These are phyloP conservation scores for Cutaneotrichosporon cavernicola DNA, from an alignment of 1,284 basidiomycete genomes.

Conservation along the genomic window DNA sequence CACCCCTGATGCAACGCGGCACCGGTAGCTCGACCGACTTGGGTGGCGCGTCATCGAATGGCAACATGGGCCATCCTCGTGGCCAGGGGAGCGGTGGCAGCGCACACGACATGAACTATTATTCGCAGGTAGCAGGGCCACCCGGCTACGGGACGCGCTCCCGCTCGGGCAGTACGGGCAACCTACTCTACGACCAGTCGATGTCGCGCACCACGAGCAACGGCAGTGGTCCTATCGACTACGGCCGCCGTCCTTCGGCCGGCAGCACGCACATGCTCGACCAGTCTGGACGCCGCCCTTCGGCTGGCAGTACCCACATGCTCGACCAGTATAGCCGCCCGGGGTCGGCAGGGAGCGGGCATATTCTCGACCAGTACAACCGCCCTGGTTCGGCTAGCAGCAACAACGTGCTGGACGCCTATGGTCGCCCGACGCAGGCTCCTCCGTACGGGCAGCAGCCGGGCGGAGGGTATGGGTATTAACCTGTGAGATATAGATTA, in stretches of 20 bases:
- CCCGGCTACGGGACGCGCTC: neutral
- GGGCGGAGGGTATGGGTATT: neutral
- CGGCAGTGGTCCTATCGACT: neutral
- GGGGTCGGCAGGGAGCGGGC: neutral
- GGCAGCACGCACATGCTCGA: neutral
- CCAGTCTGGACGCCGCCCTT: neutral
- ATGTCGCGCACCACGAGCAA: neutral
- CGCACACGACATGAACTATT: slow-evolving; percentile 5
- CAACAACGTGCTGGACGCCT: neutral
- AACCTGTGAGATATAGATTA: neutral
- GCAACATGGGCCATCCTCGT: neutral
- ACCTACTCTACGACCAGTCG: slow-evolving; percentile 4
- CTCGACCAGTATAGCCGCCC: neutral
- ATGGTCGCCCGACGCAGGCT: neutral
- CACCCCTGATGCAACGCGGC: slow-evolving; percentile 1
- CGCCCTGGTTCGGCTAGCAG: neutral
- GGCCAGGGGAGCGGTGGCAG: slow-evolving; percentile 11
- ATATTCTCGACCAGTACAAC: neutral
- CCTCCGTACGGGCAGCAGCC: neutral
- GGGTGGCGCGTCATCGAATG: neutral
- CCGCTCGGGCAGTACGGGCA: slow-evolving; percentile 7
- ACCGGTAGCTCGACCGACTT: neutral
- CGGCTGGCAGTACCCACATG: too few species aligned
- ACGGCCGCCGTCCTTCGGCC: neutral
- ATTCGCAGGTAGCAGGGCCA: neutral